phyloP scores from a whole-genome alignment of 805 yeast species.

The Wickerhamiella azyma region DNA sequence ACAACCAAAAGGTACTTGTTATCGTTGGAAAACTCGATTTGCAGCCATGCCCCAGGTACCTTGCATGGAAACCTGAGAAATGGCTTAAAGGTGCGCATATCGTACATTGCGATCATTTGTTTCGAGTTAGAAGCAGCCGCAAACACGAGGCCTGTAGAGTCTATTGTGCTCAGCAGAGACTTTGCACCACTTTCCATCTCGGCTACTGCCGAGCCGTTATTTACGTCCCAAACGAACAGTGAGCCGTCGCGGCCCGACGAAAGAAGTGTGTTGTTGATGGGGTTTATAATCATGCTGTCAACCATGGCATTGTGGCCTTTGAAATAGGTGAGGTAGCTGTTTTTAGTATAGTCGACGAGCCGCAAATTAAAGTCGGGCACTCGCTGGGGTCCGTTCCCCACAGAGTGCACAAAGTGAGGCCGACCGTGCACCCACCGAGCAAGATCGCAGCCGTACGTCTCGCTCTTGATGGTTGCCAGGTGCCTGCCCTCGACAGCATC shows the following conservation, averaged over 20 bases:
- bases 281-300: constrained; percentile 56
- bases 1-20: constrained; percentile 52
- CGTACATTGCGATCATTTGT: constrained; percentile 44
- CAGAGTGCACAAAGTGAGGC: constrained; percentile 56
- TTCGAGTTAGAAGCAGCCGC: constrained; percentile 44
- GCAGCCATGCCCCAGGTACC: constrained; percentile 34
- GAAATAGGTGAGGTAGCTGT: constrained; percentile 72
- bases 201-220: constrained; percentile 51
- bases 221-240: constrained; percentile 76
- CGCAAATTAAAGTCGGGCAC: constrained; percentile 46
- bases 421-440: constrained; percentile 32
- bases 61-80: constrained; percentile 34
- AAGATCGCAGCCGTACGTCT: constrained; percentile 83
- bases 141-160: constrained; percentile 73
- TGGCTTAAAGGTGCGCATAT: constrained; percentile 42
- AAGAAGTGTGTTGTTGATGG: constrained; percentile 48
- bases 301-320: constrained; percentile 76
- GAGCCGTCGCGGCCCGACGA: constrained; percentile 66
- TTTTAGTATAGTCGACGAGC: constrained; percentile 61
- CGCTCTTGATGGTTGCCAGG: constrained; percentile 53
- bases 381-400: constrained; percentile 71
- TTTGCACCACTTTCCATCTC: constrained; percentile 32
- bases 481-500: constrained; percentile 53
- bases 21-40: constrained; percentile 66
- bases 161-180: constrained; percentile 52